A percentile compares a stretch with the other conserved stretches of the same genome.
phyloP scores from a whole-genome alignment of 106 monocot species.

The Iris macrosiphon region DNA sequence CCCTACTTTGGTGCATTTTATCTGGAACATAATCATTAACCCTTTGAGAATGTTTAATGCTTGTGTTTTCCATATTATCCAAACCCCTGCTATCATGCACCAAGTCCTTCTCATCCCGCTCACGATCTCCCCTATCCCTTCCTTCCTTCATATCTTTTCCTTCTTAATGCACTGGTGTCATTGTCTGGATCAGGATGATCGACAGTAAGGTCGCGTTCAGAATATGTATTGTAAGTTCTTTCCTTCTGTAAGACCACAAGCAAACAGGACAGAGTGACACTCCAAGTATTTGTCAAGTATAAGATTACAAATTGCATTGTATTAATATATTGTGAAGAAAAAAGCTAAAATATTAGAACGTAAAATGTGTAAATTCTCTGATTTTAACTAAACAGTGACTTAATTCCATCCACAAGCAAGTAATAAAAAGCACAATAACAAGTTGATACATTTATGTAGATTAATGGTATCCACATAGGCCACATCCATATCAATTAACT shows the following conservation, averaged over 20 bases:
- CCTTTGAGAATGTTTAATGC: constrained; percentile 43
- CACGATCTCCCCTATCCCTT: constrained; percentile 52
- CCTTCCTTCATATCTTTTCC: constrained; percentile 83
- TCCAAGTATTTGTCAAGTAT: neutral
- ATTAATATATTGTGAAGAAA: too few species aligned
- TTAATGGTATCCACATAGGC: too few species aligned
- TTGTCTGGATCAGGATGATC: constrained; percentile 72
- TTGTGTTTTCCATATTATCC: constrained; percentile 26
- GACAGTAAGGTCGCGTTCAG: constrained; percentile 66
- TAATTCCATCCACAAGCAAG: too few species aligned
- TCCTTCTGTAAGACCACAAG: constrained; percentile 52
- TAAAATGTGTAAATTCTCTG: too few species aligned
- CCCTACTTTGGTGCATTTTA: too few species aligned
- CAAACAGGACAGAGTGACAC: neutral
- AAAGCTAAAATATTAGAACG: too few species aligned
- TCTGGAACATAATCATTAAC: too few species aligned
- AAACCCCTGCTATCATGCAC: constrained; percentile 63
- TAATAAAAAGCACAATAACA: too few species aligned
- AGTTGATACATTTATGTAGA: neutral
- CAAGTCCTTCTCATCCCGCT: constrained; percentile 63
- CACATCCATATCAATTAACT: too few species aligned
- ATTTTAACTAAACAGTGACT: too few species aligned
- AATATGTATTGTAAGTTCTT: constrained; percentile 29
- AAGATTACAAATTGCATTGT: too few species aligned
- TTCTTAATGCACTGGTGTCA: constrained; percentile 63